Conservation (phyloP, 2,329 filamentous ascomycete species). For the Calonectria naviculata region DNA sequence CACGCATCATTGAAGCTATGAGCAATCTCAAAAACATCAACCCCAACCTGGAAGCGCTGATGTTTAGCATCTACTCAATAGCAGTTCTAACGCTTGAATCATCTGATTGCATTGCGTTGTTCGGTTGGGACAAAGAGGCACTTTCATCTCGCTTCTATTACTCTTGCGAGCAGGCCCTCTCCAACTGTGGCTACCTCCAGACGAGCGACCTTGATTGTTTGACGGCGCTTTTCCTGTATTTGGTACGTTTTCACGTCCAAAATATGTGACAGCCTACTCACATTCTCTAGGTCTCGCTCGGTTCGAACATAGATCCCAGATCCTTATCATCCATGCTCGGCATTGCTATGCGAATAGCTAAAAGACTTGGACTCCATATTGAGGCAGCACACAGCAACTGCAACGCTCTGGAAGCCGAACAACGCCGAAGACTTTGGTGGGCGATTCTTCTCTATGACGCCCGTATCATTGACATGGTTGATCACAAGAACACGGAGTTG, state of each 20-base stretch:
- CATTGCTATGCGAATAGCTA: constrained; percentile 66
- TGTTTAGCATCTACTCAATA: constrained; percentile 65
- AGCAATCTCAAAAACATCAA: constrained; percentile 52
- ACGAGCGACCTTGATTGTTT: constrained; percentile 63
- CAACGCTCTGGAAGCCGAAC: constrained; percentile 63
- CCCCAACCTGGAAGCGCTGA: constrained; percentile 61
- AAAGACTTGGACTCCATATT: constrained; percentile 65
- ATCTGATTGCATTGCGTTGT: constrained; percentile 54
- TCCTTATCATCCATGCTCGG: constrained; percentile 64
- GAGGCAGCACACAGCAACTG: constrained; percentile 50
- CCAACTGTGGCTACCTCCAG: constrained; percentile 61
- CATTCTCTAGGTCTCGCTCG: constrained; percentile 58
- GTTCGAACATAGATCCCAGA: constrained; percentile 55
- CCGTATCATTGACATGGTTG: constrained; percentile 64
- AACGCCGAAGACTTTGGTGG: constrained; percentile 73
- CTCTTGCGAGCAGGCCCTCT: constrained; percentile 64
- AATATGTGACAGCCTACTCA: not conserved
- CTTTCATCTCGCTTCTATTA: constrained; percentile 57
- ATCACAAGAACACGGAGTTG: constrained; percentile 45
- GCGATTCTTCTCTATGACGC: constrained; percentile 66
- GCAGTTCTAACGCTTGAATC: constrained; percentile 54
- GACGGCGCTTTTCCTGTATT: constrained; percentile 66
- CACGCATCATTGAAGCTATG: constrained; percentile 61
- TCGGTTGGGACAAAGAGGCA: constrained; percentile 52
- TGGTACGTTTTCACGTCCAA: constrained; percentile 51